Conservation (phyloP, 1,284 basidiomycete species). For the Apiotrichum brassicae region DNA sequence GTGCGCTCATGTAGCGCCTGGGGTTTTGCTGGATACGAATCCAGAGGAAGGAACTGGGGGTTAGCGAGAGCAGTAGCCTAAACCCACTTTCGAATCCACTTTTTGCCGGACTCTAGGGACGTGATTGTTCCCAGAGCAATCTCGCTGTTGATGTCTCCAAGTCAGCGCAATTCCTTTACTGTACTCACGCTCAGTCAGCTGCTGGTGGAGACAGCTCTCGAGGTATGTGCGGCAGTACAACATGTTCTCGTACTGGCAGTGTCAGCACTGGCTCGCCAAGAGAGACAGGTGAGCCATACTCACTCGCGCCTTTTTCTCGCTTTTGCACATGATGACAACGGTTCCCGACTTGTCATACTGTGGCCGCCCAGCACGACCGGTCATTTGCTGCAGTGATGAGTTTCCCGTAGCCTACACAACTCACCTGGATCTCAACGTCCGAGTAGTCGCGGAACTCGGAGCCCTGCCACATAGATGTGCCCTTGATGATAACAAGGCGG, state of each 20-base stretch:
- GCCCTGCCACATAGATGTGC: conserved; percentile 40
- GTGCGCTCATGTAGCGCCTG: conserved; percentile 55
- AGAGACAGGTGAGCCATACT: conserved; percentile 2
- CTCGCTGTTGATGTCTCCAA: conserved; percentile 73
- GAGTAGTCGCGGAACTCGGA: conserved; percentile 41
- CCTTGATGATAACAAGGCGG: conserved; percentile 47
- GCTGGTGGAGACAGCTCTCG: conserved; percentile 75
- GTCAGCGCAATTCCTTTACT: not conserved
- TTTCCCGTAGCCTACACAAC: not conserved
- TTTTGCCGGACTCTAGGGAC: conserved; percentile 56
- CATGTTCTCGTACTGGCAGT: conserved; percentile 47
- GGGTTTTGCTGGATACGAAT: conserved; percentile 79
- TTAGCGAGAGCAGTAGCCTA: conserved; percentile 1
- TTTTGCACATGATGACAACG: conserved; percentile 39
- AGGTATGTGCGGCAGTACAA: conserved; percentile 56
- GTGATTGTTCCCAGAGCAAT: conserved; percentile 76
- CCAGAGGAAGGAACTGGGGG: conserved; percentile 65
- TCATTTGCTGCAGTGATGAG: conserved; percentile 38
- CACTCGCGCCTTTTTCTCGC: conserved; percentile 28
- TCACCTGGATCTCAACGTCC: conserved; percentile 46
- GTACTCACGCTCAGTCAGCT: conserved; percentile 63
- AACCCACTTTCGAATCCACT: conserved; percentile 60
- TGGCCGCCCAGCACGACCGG: conserved; percentile 69
- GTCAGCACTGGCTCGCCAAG: too few relatives aligned
- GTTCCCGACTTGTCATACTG: conserved; percentile 68